phyloP scores from a whole-genome alignment of 2,329 filamentous ascomycete genomes.

The Colletotrichum plurivorum region DNA sequence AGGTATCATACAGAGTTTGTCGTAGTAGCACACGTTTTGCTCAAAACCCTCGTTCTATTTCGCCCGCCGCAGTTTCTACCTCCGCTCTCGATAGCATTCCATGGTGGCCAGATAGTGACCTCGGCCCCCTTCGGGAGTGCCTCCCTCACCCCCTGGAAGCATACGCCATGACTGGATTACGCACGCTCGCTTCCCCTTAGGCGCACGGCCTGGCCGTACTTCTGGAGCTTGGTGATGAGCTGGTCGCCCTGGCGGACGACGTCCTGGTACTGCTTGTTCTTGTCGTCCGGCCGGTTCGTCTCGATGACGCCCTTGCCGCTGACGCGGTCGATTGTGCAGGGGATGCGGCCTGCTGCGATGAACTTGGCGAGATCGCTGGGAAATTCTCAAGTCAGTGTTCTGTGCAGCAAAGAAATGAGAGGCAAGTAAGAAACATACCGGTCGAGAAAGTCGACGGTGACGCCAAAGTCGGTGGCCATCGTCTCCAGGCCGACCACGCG shows the following conservation, averaged over 20 bases:
- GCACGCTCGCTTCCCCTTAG: constrained; percentile 95
- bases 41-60: constrained; percentile 31
- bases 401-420: background rate
- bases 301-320: constrained; percentile 97
- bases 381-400: constrained; percentile 15
- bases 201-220: constrained; percentile 97
- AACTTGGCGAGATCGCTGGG: constrained; percentile 93
- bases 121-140: background rate
- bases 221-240: constrained; percentile 98
- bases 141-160: background rate
- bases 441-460: constrained; percentile 96
- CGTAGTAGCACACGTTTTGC: constrained; percentile 44
- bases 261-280: constrained; percentile 99
- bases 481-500: constrained; percentile 95
- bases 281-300: constrained; percentile 97
- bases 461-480: constrained; percentile 98
- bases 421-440: constrained; percentile 70
- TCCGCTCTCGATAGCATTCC: constrained; percentile 1
- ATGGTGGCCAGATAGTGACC: constrained; percentile 1
- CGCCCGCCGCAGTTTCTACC: constrained; percentile 24
- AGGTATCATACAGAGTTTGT: constrained; percentile 50
- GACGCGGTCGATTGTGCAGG: constrained; percentile 97
- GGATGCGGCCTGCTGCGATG: constrained; percentile 93
- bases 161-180: constrained; percentile 55
- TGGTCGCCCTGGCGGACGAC: constrained; percentile 98